phyloP scores from a whole-genome alignment of 2,329 filamentous ascomycete species.

The Boeremia exigua region DNA sequence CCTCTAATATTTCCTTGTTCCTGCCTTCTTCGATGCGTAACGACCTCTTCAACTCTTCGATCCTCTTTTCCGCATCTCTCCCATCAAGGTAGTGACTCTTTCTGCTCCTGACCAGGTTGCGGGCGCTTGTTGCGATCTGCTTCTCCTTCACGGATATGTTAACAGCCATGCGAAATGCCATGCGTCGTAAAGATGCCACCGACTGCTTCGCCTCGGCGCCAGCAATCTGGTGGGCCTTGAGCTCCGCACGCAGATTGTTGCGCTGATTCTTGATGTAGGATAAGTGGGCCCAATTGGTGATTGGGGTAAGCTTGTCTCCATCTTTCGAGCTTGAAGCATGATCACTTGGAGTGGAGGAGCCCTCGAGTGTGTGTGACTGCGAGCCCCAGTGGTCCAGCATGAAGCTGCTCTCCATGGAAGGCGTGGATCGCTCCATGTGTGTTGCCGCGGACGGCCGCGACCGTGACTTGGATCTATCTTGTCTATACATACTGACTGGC shows the following conservation, averaged over 20 bases:
- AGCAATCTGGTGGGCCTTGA: conserved; percentile 43
- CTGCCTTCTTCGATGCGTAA: conserved; percentile 43
- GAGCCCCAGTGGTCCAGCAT: conserved; percentile 37
- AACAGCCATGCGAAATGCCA: conserved; percentile 48
- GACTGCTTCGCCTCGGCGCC: conserved; percentile 44
- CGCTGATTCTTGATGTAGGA: conserved; percentile 46
- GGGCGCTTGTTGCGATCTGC: conserved; percentile 43
- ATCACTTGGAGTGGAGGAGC: conserved; percentile 18
- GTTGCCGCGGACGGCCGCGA: conserved; percentile 30
- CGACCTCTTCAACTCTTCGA: conserved; percentile 40
- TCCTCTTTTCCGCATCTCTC: conserved; percentile 41
- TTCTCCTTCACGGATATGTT: conserved; percentile 50
- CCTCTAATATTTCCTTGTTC: conserved; percentile 47
- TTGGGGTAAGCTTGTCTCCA: conserved; percentile 33
- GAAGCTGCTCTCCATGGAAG: conserved; percentile 44
- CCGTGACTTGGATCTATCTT: conserved; percentile 27
- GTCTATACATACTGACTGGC: conserved; percentile 32
- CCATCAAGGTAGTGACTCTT: conserved; percentile 41
- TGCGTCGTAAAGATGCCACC: conserved; percentile 42
- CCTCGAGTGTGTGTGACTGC: conserved; percentile 19
- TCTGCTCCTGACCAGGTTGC: conserved; percentile 40
- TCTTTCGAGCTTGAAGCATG: conserved; percentile 21
- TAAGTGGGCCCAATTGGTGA: conserved; percentile 47
- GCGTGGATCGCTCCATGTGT: conserved; percentile 39
- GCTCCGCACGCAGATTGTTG: conserved; percentile 39